phyloP scores from a whole-genome alignment of 495 filamentous ascomycete species.

The Trypethelium eluteriae region DNA sequence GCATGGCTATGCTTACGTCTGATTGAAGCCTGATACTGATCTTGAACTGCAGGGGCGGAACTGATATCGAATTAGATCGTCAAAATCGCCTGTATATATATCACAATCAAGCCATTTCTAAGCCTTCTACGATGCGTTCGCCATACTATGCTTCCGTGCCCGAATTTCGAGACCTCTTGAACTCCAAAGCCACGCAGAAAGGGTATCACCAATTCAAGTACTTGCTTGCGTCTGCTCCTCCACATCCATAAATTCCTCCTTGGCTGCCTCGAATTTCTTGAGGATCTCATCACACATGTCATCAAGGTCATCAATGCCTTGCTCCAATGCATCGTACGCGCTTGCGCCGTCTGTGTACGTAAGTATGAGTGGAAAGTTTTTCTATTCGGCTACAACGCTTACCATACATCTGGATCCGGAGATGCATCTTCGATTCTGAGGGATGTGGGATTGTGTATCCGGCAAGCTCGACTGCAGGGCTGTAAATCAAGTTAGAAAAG shows the following conservation, averaged over 20 bases:
- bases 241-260: conserved; percentile 53
- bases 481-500: conserved; percentile 30
- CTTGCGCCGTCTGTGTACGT: conserved; percentile 58
- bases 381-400: conserved; percentile 26
- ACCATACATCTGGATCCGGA: conserved; percentile 96
- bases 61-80: conserved; percentile 10
- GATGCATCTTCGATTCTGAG: conserved; percentile 90
- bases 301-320: conserved; percentile 78
- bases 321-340: conserved; percentile 76
- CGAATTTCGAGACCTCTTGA: not conserved
- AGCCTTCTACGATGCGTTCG: not conserved
- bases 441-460: conserved; percentile 97
- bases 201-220: not conserved
- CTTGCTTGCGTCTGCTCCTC: conserved; percentile 17
- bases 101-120: not conserved
- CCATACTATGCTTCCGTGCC: not conserved
- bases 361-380: not conserved
- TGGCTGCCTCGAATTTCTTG: conserved; percentile 67
- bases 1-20: not conserved
- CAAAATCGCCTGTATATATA: conserved; percentile 19
- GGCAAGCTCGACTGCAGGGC: conserved; percentile 93
- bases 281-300: conserved; percentile 86
- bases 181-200: not conserved
- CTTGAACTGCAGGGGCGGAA: conserved; percentile 23
- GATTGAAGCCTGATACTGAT: not conserved